Percentiles rank a stretch among this genome's conserved stretches.
Evolutionary conservation across 176 grass and related monocot genomes (phyloP).

Genomic region (Metroxylon sagu): DNA sequence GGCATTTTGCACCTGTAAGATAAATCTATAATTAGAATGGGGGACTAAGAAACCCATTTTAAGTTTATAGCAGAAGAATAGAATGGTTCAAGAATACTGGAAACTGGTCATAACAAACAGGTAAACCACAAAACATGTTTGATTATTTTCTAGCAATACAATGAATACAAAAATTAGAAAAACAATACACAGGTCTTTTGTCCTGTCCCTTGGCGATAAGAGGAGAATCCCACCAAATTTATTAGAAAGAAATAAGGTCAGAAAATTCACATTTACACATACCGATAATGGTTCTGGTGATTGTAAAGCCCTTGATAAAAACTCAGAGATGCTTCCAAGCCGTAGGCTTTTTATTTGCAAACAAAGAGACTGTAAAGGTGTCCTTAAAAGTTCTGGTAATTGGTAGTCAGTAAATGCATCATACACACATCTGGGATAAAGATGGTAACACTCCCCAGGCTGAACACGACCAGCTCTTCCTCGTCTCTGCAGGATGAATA

Average conservation of each 20-base stretch:
- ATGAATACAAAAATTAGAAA: no score
- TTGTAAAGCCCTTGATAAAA: conserved; percentile 94
- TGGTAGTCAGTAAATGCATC: conserved; percentile 92
- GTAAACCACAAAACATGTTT: no score
- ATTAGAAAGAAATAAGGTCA: no score
- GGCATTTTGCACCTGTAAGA: conserved; percentile 86
- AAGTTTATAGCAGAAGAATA: no score
- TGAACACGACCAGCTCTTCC: conserved; percentile 97
- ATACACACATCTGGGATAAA: conserved; percentile 89
- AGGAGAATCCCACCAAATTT: no score
- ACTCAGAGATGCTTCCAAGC: conserved; percentile 90
- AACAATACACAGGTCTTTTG: no score
- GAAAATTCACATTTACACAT: not conserved
- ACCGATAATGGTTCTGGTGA: conserved; percentile 94
- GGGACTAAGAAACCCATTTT: no score
- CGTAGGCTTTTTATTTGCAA: conserved; percentile 98
- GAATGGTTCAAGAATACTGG: no score
- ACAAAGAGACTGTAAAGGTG: conserved; percentile 91
- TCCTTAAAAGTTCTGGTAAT: conserved; percentile 91
- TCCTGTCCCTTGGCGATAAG: no score
- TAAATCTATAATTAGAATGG: not conserved
- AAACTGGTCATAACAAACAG: no score
- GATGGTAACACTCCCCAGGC: conserved; percentile 91
- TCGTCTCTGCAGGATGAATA: conserved; percentile 54
- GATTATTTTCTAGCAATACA: no score